Conservation (phyloP, 140 eudicot genomes). For the Senecio squalidus region DNA sequence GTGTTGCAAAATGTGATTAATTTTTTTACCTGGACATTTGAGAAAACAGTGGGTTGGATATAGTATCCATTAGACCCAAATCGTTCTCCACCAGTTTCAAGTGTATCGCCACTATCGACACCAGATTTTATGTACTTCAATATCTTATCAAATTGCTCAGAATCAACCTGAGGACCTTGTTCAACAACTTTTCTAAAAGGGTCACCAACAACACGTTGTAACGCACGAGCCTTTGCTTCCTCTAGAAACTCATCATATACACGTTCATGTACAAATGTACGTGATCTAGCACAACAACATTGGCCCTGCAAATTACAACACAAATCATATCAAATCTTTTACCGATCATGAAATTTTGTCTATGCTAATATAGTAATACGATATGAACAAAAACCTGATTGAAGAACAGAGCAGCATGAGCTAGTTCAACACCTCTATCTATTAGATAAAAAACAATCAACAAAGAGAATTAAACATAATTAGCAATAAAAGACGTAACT, state of each 20-base stretch:
- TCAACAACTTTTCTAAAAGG: slow-evolving; percentile 82
- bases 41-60: slow-evolving; percentile 89
- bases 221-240: slow-evolving; percentile 73
- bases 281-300: slow-evolving; percentile 96
- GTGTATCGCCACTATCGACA: slow-evolving; percentile 69
- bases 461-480: neutral
- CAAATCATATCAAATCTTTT: neutral
- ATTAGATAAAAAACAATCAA: slow-evolving; percentile 30
- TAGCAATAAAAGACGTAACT: neutral
- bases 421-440: slow-evolving; percentile 82
- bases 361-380: neutral
- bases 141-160: slow-evolving; percentile 60
- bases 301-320: slow-evolving; percentile 53
- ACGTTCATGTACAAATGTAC: slow-evolving; percentile 85
- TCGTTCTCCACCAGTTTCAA: slow-evolving; percentile 81
- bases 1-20: neutral
- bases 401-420: slow-evolving; percentile 80
- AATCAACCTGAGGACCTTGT: slow-evolving; percentile 99
- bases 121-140: slow-evolving; percentile 76
- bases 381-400: slow-evolving; percentile 52
- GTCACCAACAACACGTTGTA: slow-evolving; percentile 84
- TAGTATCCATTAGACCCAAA: slow-evolving; percentile 72
- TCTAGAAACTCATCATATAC: slow-evolving; percentile 84
- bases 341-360: neutral
- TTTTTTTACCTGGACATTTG: slow-evolving; percentile 65